A percentile compares a stretch with the other conserved stretches of the same genome.
These are phyloP conservation scores for Orychophragmus violaceus DNA, from an alignment of 345 rosid genomes.

Conservation along the genomic window DNA sequence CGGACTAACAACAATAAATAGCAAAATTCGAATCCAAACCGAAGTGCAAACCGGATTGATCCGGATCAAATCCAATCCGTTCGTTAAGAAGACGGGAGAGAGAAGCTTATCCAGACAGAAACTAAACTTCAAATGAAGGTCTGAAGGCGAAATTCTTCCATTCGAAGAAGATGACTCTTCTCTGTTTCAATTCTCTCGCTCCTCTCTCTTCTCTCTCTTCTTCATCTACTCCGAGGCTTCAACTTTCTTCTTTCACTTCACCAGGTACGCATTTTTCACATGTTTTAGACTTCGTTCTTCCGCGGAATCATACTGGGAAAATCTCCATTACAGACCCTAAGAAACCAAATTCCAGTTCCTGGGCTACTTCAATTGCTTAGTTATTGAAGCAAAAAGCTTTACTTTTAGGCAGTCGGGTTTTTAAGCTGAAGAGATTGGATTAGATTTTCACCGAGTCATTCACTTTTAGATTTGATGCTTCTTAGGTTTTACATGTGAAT, in stretches of 20 bases:
- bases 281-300: not conserved
- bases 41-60: not conserved
- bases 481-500: not conserved
- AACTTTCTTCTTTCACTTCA: slow-evolving; percentile 11
- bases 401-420: not conserved
- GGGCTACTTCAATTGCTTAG: not conserved
- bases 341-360: not conserved
- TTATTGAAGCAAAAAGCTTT: not conserved
- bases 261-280: slow-evolving; percentile 14
- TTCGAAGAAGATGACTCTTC: slow-evolving; percentile 32
- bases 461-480: not conserved
- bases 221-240: not conserved
- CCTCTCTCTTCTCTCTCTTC: slow-evolving; percentile 15
- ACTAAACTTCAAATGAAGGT: slow-evolving; percentile 9
- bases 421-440: not conserved
- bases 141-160: slow-evolving; percentile 10
- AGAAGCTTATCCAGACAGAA: slow-evolving; percentile 33
- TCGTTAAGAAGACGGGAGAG: slow-evolving; percentile 8
- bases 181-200: slow-evolving; percentile 30
- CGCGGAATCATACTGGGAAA: not conserved
- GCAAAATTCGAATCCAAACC: not conserved
- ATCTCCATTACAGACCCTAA: not conserved
- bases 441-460: not conserved
- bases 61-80: slow-evolving; percentile 22
- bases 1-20: not conserved